Evolutionary conservation across 2,329 filamentous ascomycete genomes (phyloP).

Genomic region (Gaeumannomyces tritici): DNA sequence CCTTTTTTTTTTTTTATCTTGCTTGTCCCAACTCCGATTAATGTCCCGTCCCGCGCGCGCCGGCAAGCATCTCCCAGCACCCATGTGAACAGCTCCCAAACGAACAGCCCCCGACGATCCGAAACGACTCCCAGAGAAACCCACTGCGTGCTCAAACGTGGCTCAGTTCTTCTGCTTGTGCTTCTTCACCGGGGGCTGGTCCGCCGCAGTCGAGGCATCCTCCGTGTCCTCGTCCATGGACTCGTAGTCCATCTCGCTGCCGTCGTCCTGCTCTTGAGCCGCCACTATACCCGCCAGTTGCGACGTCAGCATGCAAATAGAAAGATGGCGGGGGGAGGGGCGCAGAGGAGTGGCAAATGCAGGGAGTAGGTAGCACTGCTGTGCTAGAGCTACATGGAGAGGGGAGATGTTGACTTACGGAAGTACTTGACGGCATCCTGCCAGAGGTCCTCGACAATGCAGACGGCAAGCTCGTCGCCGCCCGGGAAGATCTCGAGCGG

Average conservation of each 20-base stretch:
- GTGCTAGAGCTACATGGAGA: background rate
- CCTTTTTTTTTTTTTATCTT: background rate
- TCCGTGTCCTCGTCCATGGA: constrained; percentile 45
- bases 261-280: constrained; percentile 59
- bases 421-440: constrained; percentile 85
- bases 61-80: background rate
- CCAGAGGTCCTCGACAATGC: constrained; percentile 81
- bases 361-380: too few relatives aligned
- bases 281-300: constrained; percentile 35
- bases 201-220: constrained; percentile 27
- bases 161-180: constrained; percentile 20
- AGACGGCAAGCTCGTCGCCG: constrained; percentile 72
- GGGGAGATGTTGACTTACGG: constrained; percentile 47
- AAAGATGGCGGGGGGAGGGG: background rate
- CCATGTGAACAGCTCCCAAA: background rate
- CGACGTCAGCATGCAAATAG: background rate
- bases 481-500: constrained; percentile 80
- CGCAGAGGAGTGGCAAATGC: background rate
- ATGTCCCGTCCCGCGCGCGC: too few relatives aligned
- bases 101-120: background rate
- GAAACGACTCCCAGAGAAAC: background rate
- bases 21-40: background rate
- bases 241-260: constrained; percentile 62
- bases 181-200: constrained; percentile 29
- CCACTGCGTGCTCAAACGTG: background rate